phyloP scores from a whole-genome alignment of 345 rosid species.

The Boechera retrofracta region DNA sequence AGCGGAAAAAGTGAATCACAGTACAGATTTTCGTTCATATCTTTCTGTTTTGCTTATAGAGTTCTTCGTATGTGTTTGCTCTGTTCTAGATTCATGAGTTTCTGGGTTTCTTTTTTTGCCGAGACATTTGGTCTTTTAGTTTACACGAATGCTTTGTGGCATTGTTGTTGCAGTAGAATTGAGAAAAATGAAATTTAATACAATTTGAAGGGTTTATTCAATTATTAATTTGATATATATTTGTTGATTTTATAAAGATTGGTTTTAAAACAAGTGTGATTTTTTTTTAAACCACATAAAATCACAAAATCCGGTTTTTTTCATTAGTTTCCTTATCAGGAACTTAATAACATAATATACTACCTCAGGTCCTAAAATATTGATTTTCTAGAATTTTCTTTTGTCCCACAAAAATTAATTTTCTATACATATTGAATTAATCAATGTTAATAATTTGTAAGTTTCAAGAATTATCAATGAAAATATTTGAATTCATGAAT shows the following conservation, averaged over 20 bases:
- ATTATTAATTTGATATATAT: not conserved
- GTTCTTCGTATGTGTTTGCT: constrained; percentile 2
- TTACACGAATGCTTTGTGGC: constrained; percentile 26
- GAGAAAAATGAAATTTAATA: not conserved
- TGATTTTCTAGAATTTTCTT: too few relatives aligned
- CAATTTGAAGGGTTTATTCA: not conserved
- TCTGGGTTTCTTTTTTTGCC: constrained; percentile 2
- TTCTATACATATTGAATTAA: too few relatives aligned
- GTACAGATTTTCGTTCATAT: constrained; percentile 40
- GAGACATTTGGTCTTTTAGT: constrained; percentile 25
- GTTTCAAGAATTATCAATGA: too few relatives aligned
- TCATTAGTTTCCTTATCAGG: too few relatives aligned
- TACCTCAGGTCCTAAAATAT: too few relatives aligned
- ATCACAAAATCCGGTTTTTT: too few relatives aligned
- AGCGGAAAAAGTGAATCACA: constrained; percentile 35
- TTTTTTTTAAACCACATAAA: too few relatives aligned
- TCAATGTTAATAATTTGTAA: too few relatives aligned
- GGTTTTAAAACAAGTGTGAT: too few relatives aligned
- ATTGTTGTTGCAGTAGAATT: constrained; percentile 6
- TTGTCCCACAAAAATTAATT: too few relatives aligned
- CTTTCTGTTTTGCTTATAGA: constrained; percentile 22
- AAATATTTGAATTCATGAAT: too few relatives aligned
- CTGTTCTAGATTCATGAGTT: constrained; percentile 18
- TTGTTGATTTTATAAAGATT: not conserved
- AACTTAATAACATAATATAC: too few relatives aligned